These are phyloP conservation scores for Candida boleticola DNA, from an alignment of 805 yeast species.

Conservation along the genomic window DNA sequence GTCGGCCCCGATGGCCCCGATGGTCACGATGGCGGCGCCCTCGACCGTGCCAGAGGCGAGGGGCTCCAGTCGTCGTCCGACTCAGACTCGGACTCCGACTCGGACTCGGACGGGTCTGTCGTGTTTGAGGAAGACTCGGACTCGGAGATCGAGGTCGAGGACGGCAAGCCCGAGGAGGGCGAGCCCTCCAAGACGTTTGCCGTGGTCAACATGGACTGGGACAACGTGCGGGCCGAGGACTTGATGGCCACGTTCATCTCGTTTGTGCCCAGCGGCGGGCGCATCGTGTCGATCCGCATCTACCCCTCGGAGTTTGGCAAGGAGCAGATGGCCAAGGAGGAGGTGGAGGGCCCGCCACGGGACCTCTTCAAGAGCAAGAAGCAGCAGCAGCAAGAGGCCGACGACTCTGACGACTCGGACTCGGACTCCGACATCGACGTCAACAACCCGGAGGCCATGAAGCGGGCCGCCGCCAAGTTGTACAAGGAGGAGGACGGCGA, in stretches of 20 bases:
- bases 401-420: slow-evolving; percentile 32
- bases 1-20: slow-evolving; percentile 12
- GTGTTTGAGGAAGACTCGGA: slow-evolving; percentile 46
- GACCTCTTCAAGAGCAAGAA: slow-evolving; percentile 55
- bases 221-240: slow-evolving; percentile 83
- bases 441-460: slow-evolving; percentile 47
- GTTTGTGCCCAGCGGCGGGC: slow-evolving; percentile 76
- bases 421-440: slow-evolving; percentile 40
- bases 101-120: slow-evolving; percentile 37
- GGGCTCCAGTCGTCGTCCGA: slow-evolving; percentile 35
- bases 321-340: slow-evolving; percentile 86
- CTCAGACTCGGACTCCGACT: slow-evolving; percentile 46
- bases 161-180: slow-evolving; percentile 71
- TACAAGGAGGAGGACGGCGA: slow-evolving; percentile 81
- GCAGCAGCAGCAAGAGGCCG: slow-evolving; percentile 28
- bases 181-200: slow-evolving; percentile 84
- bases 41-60: slow-evolving; percentile 71
- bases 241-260: slow-evolving; percentile 84
- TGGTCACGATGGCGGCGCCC: slow-evolving; percentile 11
- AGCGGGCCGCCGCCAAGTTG: slow-evolving; percentile 64
- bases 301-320: slow-evolving; percentile 93
- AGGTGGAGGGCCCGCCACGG: slow-evolving; percentile 86
- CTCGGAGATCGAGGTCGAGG: slow-evolving; percentile 55
- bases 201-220: slow-evolving; percentile 97
- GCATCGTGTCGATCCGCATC: slow-evolving; percentile 64